These are phyloP conservation scores for Borovskyia barvae DNA, from an alignment of 208 protist species.

Conservation along the genomic window DNA sequence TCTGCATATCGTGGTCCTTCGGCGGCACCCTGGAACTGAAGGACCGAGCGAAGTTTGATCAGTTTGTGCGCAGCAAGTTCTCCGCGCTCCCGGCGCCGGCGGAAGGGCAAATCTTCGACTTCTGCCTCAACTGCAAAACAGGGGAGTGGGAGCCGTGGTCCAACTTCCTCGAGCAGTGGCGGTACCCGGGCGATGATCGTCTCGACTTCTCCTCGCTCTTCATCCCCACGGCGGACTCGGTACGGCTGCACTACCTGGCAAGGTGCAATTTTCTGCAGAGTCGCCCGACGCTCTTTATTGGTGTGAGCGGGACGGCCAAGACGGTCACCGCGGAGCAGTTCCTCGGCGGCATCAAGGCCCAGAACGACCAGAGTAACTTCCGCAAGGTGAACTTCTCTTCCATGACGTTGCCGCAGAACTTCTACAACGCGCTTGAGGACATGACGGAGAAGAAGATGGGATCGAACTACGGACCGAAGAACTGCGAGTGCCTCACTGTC, in stretches of 20 bases:
- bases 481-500: constrained; percentile 85
- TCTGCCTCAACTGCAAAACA: constrained; percentile 91
- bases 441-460: constrained; percentile 96
- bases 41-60: constrained; percentile 92
- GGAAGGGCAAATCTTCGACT: constrained; percentile 93
- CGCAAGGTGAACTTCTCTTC: constrained; percentile 94
- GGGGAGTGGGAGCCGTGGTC: constrained; percentile 90
- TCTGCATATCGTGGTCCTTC: constrained; percentile 92
- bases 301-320: constrained; percentile 95
- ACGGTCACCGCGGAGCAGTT: constrained; percentile 94
- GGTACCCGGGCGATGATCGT: constrained; percentile 90
- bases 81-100: constrained; percentile 55
- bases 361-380: constrained; percentile 85
- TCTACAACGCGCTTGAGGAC: constrained; percentile 91
- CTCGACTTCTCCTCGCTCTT: constrained; percentile 95
- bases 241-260: constrained; percentile 93
- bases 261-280: constrained; percentile 85
- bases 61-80: constrained; percentile 86
- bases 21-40: constrained; percentile 94
- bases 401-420: constrained; percentile 92
- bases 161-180: constrained; percentile 87
- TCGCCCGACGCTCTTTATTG: constrained; percentile 88
- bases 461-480: constrained; percentile 93
- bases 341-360: constrained; percentile 73
- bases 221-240: constrained; percentile 96